These are phyloP conservation scores for Aspergillus saccharolyticus DNA, from an alignment of 495 filamentous ascomycete genomes.

Conservation along the genomic window DNA sequence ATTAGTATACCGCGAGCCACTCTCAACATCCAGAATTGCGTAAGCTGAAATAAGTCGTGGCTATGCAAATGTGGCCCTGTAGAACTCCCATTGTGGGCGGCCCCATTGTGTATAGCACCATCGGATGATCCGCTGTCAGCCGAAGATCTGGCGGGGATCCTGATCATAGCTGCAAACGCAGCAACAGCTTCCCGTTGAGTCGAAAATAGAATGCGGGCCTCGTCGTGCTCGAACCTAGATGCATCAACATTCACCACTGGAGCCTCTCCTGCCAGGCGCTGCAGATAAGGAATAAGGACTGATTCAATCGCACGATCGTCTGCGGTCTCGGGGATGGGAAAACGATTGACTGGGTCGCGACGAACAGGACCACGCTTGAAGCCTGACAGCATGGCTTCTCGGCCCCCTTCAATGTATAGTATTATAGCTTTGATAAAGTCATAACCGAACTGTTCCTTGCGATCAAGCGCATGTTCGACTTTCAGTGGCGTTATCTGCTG, in stretches of 20 bases:
- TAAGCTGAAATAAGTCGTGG: conserved; percentile 37
- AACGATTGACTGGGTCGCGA: conserved; percentile 35
- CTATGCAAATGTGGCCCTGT: conserved; percentile 22
- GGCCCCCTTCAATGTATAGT: conserved; percentile 57
- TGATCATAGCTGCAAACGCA: conserved; percentile 51
- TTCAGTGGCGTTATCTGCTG: conserved; percentile 44
- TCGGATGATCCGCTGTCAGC: conserved; percentile 2
- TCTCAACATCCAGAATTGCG: conserved; percentile 56
- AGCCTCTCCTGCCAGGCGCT: conserved; percentile 39
- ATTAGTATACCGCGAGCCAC: conserved; percentile 59
- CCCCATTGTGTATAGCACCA: conserved; percentile 29
- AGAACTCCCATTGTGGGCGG: conserved; percentile 17
- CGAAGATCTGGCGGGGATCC: conserved; percentile 47
- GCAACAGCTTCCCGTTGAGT: conserved; percentile 53
- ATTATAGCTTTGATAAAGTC: conserved; percentile 63
- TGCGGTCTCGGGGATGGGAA: conserved; percentile 49
- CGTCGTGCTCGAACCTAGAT: conserved; percentile 54
- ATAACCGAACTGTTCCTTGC: conserved; percentile 49
- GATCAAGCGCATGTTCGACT: conserved; percentile 39
- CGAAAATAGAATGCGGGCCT: conserved; percentile 45
- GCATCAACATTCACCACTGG: conserved; percentile 55
- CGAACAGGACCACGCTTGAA: conserved; percentile 44
- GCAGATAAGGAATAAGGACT: conserved; percentile 56
- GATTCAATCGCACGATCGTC: conserved; percentile 49
- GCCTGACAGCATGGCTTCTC: conserved; percentile 46